A percentile compares a stretch with the other conserved stretches of the same genome.
phyloP scores from a whole-genome alignment of 148 eudicot species.

The Mesembryanthemum crystallinum region DNA sequence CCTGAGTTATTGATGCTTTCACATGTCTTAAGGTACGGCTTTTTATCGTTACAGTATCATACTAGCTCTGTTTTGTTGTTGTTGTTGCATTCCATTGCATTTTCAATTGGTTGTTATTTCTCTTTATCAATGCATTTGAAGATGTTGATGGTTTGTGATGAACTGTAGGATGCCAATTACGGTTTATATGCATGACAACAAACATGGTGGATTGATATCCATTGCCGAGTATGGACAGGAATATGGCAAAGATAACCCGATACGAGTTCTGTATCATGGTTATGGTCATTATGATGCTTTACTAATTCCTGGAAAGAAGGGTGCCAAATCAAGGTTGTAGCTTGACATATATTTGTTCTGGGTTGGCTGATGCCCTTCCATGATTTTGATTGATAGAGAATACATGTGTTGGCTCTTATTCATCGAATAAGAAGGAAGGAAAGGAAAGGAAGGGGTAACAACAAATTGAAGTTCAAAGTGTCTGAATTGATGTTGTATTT shows the following conservation, averaged over 20 bases:
- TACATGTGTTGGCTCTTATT: too few relatives aligned
- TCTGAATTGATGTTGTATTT: too few relatives aligned
- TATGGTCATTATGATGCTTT: conserved; percentile 96
- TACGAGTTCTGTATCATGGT: conserved; percentile 78
- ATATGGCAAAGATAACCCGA: conserved; percentile 83
- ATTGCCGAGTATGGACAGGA: conserved; percentile 97
- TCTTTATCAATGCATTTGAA: background rate
- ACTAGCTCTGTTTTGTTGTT: background rate
- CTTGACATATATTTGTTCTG: background rate
- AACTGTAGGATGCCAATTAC: conserved; percentile 88
- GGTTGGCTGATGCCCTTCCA: background rate
- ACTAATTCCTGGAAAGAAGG: conserved; percentile 54
- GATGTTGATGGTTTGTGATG: background rate
- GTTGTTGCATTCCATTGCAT: background rate
- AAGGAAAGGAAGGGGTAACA: too few relatives aligned
- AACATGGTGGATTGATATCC: conserved; percentile 68
- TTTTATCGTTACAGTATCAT: background rate
- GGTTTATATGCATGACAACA: conserved; percentile 75
- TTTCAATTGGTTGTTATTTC: background rate
- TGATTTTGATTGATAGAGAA: background rate
- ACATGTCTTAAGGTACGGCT: conserved; percentile 76
- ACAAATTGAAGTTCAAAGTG: too few relatives aligned
- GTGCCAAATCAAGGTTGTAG: conserved; percentile 55
- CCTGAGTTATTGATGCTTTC: conserved; percentile 97
- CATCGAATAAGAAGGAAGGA: too few relatives aligned